Evolutionary conservation across 2,329 filamentous ascomycete species (phyloP).

Genomic region (Monilinia aucupariae): DNA sequence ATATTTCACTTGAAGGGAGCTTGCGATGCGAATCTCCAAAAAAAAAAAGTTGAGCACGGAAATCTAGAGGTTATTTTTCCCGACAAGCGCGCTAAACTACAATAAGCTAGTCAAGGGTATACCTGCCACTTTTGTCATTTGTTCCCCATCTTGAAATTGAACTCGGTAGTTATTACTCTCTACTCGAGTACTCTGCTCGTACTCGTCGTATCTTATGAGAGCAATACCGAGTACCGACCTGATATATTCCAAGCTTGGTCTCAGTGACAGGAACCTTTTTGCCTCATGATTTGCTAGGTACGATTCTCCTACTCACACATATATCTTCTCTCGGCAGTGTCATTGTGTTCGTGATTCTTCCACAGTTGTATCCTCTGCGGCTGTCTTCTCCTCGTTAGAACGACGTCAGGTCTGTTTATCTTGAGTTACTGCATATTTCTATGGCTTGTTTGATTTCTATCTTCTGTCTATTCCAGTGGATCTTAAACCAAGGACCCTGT

Average conservation of each 20-base stretch:
- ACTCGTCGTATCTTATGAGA: too few relatives aligned
- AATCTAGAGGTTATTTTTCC: background rate
- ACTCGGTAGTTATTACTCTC: too few relatives aligned
- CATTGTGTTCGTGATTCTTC: too few relatives aligned
- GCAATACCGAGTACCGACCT: too few relatives aligned
- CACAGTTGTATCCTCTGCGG: background rate
- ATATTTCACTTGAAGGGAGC: conserved; percentile 5
- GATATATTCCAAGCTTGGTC: background rate
- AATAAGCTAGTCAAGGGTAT: background rate
- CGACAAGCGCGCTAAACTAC: background rate
- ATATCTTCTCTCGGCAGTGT: background rate
- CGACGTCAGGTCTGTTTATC: background rate
- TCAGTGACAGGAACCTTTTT: background rate
- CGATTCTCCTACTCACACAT: background rate
- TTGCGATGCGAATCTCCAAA: conserved; percentile 14
- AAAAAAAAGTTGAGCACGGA: conserved; percentile 9
- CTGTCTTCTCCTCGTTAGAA: background rate
- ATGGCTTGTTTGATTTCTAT: background rate
- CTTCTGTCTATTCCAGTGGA: too few relatives aligned
- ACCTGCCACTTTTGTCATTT: background rate
- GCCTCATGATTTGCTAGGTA: background rate
- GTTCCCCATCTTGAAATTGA: too few relatives aligned
- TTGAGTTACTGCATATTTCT: background rate
- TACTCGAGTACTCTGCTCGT: too few relatives aligned
- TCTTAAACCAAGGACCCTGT: background rate